Evolutionary conservation across 768 basidiomycete genomes (phyloP).

Genomic region (Boletus tylopilopsis): DNA sequence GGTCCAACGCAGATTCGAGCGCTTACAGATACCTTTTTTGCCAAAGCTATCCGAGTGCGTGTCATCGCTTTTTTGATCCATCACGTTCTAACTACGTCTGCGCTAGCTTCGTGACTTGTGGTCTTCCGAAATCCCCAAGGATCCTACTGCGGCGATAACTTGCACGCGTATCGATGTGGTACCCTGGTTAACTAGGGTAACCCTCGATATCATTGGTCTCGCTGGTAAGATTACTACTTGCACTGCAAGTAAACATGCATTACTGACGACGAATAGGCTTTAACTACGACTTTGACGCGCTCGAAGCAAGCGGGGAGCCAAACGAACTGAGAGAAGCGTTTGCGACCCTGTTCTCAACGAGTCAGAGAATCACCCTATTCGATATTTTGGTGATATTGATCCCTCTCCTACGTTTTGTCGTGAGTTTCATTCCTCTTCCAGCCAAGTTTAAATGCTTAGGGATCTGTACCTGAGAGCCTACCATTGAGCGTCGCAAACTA

Average conservation of each 20-base stretch:
- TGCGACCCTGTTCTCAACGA: conserved; percentile 25
- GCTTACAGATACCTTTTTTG: conserved; percentile 52
- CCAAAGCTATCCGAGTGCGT: conserved; percentile 37
- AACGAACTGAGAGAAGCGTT: conserved; percentile 35
- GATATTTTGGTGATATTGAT: conserved; percentile 33
- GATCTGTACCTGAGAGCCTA: conserved; percentile 20
- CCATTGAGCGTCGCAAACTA: conserved; percentile 11
- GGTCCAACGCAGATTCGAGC: conserved; percentile 56
- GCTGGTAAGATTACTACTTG: conserved; percentile 30
- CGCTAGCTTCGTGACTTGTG: conserved; percentile 47
- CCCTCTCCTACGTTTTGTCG: conserved; percentile 38
- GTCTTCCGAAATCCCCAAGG: conserved; percentile 31
- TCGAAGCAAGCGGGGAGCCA: conserved; percentile 21
- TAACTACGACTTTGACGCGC: conserved; percentile 34
- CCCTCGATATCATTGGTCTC: conserved; percentile 42
- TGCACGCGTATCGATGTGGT: conserved; percentile 29
- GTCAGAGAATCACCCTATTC: conserved; percentile 17
- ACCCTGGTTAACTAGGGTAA: conserved; percentile 33
- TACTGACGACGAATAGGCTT: conserved; percentile 29
- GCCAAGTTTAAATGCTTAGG: neutral
- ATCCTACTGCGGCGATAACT: conserved; percentile 17
- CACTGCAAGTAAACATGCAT: neutral
- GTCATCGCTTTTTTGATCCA: neutral
- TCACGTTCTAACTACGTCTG: neutral
- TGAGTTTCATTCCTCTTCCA: conserved; percentile 16